Evolutionary conservation across 495 filamentous ascomycete genomes (phyloP).

Genomic region (Glutinoglossum americanum): DNA sequence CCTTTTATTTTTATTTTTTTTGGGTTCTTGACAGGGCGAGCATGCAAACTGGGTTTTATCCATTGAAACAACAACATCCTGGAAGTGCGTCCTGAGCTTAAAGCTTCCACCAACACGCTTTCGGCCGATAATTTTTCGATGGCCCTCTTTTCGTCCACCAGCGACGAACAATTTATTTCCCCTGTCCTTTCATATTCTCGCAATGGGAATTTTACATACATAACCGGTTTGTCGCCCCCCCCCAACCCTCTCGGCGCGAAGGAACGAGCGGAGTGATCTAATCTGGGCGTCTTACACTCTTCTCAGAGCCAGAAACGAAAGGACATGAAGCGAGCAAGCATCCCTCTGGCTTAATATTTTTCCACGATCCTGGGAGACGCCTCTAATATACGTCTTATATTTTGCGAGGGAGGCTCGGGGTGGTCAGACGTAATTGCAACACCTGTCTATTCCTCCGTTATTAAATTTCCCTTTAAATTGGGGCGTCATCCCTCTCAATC

Average conservation of each 20-base stretch:
- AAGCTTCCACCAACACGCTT: no score
- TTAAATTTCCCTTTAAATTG: background rate
- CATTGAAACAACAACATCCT: no score
- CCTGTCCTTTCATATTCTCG: background rate
- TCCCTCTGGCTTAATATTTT: background rate
- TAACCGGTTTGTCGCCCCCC: background rate
- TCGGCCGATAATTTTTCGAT: no score
- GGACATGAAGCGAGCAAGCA: background rate
- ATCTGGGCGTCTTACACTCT: background rate
- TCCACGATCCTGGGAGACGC: background rate
- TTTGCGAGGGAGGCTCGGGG: background rate
- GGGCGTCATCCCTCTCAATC: background rate
- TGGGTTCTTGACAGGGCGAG: no score
- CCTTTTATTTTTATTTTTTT: no score
- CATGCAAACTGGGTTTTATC: no score
- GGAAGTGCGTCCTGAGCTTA: no score
- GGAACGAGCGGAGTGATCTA: background rate
- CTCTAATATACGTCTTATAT: background rate
- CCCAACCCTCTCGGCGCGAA: background rate
- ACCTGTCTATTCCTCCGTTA: background rate
- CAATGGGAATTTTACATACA: background rate
- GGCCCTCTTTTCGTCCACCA: no score
- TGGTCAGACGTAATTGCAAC: background rate
- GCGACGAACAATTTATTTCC: no score
- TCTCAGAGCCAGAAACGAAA: background rate